Conservation (phyloP, 1,139 yeast genomes). For the Pichia sp. region DNA sequence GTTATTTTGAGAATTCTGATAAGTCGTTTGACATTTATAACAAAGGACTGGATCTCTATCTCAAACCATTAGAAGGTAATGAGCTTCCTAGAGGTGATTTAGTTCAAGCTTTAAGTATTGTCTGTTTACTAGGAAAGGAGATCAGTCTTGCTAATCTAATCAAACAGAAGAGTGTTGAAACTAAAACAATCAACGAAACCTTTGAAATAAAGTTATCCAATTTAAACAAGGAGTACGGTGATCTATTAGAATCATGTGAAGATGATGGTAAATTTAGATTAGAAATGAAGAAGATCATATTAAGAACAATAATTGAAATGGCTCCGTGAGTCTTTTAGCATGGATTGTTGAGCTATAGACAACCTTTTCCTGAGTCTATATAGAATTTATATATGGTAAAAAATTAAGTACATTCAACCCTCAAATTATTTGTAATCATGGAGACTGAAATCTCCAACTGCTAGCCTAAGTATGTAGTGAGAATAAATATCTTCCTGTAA, state of each 20-base stretch:
- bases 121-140: slow-evolving; percentile 42
- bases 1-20: slow-evolving; percentile 36
- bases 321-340: slow-evolving; percentile 9
- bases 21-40: slow-evolving; percentile 45
- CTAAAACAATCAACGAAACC: slow-evolving; percentile 34
- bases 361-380: no score
- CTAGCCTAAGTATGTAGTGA: no score
- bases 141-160: slow-evolving; percentile 55
- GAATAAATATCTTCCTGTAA: no score
- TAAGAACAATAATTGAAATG: slow-evolving; percentile 14
- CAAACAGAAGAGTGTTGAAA: slow-evolving; percentile 46
- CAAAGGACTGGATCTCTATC: slow-evolving; percentile 25
- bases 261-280: slow-evolving; percentile 11
- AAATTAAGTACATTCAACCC: no score
- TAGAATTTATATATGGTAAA: no score
- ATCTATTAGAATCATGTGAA: slow-evolving; percentile 24
- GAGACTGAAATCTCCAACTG: no score
- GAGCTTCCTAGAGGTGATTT: slow-evolving; percentile 40
- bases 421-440: no score
- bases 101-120: slow-evolving; percentile 45
- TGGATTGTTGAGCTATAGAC: no score
- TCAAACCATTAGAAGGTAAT: slow-evolving; percentile 14
- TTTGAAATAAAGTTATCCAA: slow-evolving; percentile 38
- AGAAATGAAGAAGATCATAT: slow-evolving; percentile 12
- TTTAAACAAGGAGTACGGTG: slow-evolving; percentile 50